phyloP scores from a whole-genome alignment of 352 stramenopile species.

The Albugo candida region DNA sequence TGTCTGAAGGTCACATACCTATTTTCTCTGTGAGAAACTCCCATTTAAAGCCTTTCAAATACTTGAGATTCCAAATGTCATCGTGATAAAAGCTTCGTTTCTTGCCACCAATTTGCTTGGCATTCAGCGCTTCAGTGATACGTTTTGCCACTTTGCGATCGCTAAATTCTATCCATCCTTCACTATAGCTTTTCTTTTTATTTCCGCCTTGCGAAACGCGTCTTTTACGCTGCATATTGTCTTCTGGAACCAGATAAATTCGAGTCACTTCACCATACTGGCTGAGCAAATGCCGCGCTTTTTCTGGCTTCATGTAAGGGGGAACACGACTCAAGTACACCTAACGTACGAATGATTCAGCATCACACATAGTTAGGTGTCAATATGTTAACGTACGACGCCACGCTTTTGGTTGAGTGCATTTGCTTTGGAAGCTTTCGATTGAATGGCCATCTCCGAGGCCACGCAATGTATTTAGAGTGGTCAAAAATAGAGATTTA shows the following conservation, averaged over 20 bases:
- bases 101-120: conserved; percentile 80
- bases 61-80: conserved; percentile 99
- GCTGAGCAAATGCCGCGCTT: conserved; percentile 83
- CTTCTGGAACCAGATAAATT: conserved; percentile 95
- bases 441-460: too few species aligned
- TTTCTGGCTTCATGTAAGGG: conserved; percentile 93
- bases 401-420: too few species aligned
- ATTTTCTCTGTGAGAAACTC: conserved; percentile 97
- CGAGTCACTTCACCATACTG: conserved; percentile 87
- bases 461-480: too few species aligned
- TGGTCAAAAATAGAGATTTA: too few species aligned
- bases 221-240: conserved; percentile 83
- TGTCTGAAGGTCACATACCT: conserved; percentile 23
- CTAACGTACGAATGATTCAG: not conserved
- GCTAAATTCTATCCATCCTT: conserved; percentile 98
- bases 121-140: conserved; percentile 89
- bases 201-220: conserved; percentile 78
- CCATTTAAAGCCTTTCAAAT: conserved; percentile 98
- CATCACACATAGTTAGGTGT: too few species aligned
- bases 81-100: conserved; percentile 93
- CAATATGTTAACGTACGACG: too few species aligned
- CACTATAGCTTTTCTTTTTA: conserved; percentile 79
- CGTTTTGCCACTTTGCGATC: conserved; percentile 92
- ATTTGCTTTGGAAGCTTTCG: too few species aligned
- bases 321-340: conserved; percentile 92